Percentiles rank a stretch among this genome's conserved stretches.
phyloP scores from a whole-genome alignment of 495 filamentous ascomycete genomes.

The Penicillium cinerascens region DNA sequence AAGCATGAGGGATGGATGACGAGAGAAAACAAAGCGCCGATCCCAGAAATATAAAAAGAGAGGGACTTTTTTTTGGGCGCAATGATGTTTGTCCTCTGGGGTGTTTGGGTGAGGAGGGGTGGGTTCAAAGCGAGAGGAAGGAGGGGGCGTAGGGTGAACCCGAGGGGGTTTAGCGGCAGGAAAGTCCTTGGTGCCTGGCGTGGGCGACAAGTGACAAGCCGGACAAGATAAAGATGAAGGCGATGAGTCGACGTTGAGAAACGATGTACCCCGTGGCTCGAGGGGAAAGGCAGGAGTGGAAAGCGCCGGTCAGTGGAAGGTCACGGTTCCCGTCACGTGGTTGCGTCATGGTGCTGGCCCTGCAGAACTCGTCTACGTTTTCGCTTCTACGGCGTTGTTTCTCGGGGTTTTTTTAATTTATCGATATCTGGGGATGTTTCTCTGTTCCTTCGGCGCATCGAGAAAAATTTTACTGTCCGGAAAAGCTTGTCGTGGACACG shows the following conservation, averaged over 20 bases:
- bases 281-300: conserved; percentile 31
- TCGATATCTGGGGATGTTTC: neutral
- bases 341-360: conserved; percentile 38
- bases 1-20: conserved; percentile 34
- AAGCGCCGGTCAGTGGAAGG: conserved; percentile 23
- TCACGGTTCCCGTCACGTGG: conserved; percentile 40
- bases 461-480: neutral
- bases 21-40: conserved; percentile 26
- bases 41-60: conserved; percentile 17
- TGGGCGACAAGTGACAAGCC: conserved; percentile 1
- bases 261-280: conserved; percentile 24
- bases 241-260: conserved; percentile 15
- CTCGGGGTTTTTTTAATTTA: neutral
- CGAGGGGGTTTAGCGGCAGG: conserved; percentile 4
- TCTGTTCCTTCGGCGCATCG: neutral
- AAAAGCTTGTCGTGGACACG: neutral
- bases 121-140: conserved; percentile 26
- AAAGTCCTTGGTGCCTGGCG: conserved; percentile 3
- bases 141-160: conserved; percentile 25
- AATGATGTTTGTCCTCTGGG: conserved; percentile 13
- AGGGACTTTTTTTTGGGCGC: conserved; percentile 22
- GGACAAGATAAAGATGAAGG: conserved; percentile 7
- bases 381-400: neutral
- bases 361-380: conserved; percentile 17
- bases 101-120: conserved; percentile 27